Conservation (phyloP, 2,329 filamentous ascomycete species). For the Pezicula neosporulosa region DNA sequence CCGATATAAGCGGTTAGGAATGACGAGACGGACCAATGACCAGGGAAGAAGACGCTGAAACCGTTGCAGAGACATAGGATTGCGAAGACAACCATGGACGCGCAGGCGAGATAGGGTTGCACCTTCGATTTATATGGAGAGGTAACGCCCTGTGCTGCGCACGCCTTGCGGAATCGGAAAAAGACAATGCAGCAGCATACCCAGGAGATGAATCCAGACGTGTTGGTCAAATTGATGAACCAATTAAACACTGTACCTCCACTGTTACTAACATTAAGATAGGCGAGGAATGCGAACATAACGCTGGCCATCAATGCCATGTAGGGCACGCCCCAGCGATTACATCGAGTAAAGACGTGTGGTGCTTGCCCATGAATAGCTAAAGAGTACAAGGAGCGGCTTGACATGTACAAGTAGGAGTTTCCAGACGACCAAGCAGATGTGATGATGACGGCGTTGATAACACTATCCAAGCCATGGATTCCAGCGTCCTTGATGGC, state of each 20-base stretch:
- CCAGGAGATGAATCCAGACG: conserved; percentile 51
- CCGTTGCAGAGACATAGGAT: conserved; percentile 58
- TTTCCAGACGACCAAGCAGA: conserved; percentile 54
- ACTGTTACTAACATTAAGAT: conserved; percentile 42
- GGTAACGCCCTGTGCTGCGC: conserved; percentile 38
- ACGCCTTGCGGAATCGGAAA: conserved; percentile 53
- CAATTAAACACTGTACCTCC: conserved; percentile 48
- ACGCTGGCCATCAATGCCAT: conserved; percentile 38
- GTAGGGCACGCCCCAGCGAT: conserved; percentile 46
- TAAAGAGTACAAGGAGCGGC: conserved; percentile 48
- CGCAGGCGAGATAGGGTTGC: conserved; percentile 54
- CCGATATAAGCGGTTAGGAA: conserved; percentile 66
- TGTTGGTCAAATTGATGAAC: conserved; percentile 53
- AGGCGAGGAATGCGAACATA: conserved; percentile 41
- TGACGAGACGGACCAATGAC: conserved; percentile 48
- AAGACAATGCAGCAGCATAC: conserved; percentile 51
- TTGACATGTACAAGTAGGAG: conserved; percentile 48
- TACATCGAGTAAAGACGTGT: conserved; percentile 44
- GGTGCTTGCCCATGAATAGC: conserved; percentile 51
- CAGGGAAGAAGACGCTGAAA: conserved; percentile 60
- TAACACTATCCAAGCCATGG: conserved; percentile 43
- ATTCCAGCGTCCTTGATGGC: conserved; percentile 47
- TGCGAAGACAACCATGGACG: conserved; percentile 42
- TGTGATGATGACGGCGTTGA: conserved; percentile 53
- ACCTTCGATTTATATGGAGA: conserved; percentile 49